Percentiles rank a stretch among this genome's conserved stretches.
Conservation (phyloP, 176 grass and related monocot species). For the Chloris gayana region DNA sequence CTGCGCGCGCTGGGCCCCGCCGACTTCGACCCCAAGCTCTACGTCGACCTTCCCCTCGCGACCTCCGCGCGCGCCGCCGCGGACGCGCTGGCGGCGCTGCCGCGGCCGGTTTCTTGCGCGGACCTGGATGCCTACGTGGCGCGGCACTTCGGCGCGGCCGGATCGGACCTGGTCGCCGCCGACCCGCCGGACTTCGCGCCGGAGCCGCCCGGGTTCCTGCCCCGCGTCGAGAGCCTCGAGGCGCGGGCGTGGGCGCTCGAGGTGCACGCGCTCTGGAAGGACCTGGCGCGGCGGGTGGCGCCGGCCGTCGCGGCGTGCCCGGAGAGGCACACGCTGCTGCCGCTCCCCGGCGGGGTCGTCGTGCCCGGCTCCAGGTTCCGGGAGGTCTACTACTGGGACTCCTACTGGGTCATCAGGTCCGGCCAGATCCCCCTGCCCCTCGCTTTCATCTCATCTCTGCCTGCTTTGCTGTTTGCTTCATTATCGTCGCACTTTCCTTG, state of each 20-base stretch:
- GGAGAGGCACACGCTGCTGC: slow-evolving; percentile 76
- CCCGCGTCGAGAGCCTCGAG: slow-evolving; percentile 54
- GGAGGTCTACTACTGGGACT: slow-evolving; percentile 99
- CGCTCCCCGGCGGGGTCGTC: slow-evolving; percentile 59
- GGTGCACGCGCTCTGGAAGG: slow-evolving; percentile 90
- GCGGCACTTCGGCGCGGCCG: slow-evolving; percentile 47
- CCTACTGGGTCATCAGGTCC: slow-evolving; percentile 90
- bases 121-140: slow-evolving; percentile 50
- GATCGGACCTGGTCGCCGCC: slow-evolving; percentile 66
- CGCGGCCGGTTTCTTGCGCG: slow-evolving; percentile 20
- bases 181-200: slow-evolving; percentile 56
- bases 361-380: slow-evolving; percentile 81
- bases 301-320: slow-evolving; percentile 43
- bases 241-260: slow-evolving; percentile 78
- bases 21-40: slow-evolving; percentile 87
- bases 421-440: not conserved
- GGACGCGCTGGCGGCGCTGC: slow-evolving; percentile 47
- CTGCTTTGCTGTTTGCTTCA: not conserved
- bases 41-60: slow-evolving; percentile 86
- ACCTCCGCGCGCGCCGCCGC: slow-evolving; percentile 37
- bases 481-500: not conserved
- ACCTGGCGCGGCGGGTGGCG: slow-evolving; percentile 49
- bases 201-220: slow-evolving; percentile 77
- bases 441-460: not conserved
- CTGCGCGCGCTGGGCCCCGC: slow-evolving; percentile 43